These are phyloP conservation scores for Rhazya stricta DNA, from an alignment of 257 asterid species.

Conservation along the genomic window DNA sequence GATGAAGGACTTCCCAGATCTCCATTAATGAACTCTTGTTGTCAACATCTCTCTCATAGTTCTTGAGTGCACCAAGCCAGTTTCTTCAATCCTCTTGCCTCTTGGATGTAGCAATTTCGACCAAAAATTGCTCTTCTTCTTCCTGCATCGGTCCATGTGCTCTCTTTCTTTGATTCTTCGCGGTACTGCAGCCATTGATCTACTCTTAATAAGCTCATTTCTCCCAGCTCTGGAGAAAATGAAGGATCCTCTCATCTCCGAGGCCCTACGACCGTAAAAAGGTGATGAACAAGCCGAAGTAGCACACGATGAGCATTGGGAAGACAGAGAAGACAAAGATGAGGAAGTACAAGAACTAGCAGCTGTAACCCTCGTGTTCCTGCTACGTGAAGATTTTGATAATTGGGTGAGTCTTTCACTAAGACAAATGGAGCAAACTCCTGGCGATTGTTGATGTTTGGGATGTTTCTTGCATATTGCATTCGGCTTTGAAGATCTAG, in stretches of 20 bases:
- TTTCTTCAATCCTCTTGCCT: constrained; percentile 18
- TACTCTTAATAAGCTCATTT: constrained; percentile 47
- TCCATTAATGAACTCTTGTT: constrained; percentile 22
- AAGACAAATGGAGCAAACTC: constrained; percentile 69
- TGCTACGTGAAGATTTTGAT: constrained; percentile 15
- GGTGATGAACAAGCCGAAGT: constrained; percentile 60
- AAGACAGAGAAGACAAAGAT: constrained; percentile 49
- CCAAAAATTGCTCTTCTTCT: constrained; percentile 58
- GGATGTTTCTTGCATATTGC: constrained; percentile 58
- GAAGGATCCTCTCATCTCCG: constrained; percentile 17
- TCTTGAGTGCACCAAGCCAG: constrained; percentile 36
- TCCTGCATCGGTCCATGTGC: constrained; percentile 14
- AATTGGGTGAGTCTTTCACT: constrained; percentile 45
- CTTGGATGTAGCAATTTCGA: constrained; percentile 39
- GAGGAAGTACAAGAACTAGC: constrained; percentile 28
- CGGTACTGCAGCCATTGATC: constrained; percentile 44
- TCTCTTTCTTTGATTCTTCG: constrained; percentile 26
- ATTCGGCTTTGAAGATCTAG: constrained; percentile 23
- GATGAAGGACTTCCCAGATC: constrained; percentile 7
- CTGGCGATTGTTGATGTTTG: constrained; percentile 61
- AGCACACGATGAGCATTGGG: constrained; percentile 43
- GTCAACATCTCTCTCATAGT: constrained; percentile 42
- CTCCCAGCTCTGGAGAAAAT: constrained; percentile 17
- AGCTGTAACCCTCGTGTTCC: background rate
- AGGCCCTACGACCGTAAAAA: constrained; percentile 8